Evolutionary conservation across 75 land plant genomes (phyloP).

Genomic region (Isoetes taiwanensis): DNA sequence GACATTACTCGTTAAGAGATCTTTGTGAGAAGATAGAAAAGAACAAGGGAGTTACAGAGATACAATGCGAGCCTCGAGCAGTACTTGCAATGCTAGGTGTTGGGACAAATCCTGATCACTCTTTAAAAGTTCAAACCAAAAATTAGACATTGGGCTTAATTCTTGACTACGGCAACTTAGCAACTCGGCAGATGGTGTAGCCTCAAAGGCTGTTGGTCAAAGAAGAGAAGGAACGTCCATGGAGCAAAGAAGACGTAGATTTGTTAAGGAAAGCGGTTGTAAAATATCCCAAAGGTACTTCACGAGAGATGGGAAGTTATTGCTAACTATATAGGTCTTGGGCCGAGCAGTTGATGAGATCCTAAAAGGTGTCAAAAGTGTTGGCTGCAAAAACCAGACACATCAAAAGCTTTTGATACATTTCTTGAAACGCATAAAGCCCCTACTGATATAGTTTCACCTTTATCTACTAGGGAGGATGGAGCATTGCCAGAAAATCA

Average conservation of each 20-base stretch:
- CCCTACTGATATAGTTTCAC: conserved; percentile 50
- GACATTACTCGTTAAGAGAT: conserved; percentile 35
- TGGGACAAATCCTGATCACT: no score
- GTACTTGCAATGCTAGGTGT: no score
- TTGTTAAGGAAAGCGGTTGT: conserved; percentile 67
- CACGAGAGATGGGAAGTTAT: conserved; percentile 96
- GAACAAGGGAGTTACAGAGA: conserved; percentile 14
- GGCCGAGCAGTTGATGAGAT: conserved; percentile 91
- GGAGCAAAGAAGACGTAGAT: conserved; percentile 85
- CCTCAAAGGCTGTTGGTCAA: no score
- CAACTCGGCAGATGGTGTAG: no score
- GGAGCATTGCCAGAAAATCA: no score
- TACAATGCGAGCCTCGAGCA: no score
- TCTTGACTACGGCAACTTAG: no score
- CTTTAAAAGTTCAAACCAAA: no score
- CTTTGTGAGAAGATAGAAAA: conserved; percentile 61
- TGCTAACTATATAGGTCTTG: conserved; percentile 75
- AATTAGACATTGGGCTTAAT: no score
- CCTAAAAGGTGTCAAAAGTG: conserved; percentile 81
- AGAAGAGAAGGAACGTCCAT: conserved; percentile 79
- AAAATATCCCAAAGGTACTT: conserved; percentile 92
- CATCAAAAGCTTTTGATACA: conserved; percentile 80
- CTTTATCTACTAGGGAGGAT: conserved; percentile 69
- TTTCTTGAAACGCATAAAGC: conserved; percentile 83
- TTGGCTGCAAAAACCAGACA: conserved; percentile 88